Percentiles rank a stretch among this genome's conserved stretches.
Conservation (phyloP, 2,329 filamentous ascomycete species). For the Cryphonectria carpinicola region DNA sequence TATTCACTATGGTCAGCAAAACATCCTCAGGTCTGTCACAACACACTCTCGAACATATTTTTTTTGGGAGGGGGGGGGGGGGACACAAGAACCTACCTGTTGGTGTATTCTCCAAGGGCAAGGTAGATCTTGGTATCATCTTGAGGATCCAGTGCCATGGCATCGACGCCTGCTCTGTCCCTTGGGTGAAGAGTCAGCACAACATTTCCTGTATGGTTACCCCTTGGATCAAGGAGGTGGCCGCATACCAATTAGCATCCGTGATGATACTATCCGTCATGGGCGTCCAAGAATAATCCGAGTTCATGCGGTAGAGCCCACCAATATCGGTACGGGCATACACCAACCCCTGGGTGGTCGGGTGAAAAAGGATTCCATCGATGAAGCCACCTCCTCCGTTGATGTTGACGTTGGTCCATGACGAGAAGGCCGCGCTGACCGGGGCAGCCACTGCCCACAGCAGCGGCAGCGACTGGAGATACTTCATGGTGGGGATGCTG, state of each 20-base stretch:
- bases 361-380: slow-evolving; percentile 61
- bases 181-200: slow-evolving; percentile 34
- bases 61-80: too few relatives aligned
- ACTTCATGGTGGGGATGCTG: slow-evolving; percentile 25
- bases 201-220: too few relatives aligned
- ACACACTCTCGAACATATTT: too few relatives aligned
- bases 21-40: too few relatives aligned
- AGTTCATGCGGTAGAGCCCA: slow-evolving; percentile 58
- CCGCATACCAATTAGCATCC: slow-evolving; percentile 25
- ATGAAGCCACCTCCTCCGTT: slow-evolving; percentile 63
- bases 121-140: slow-evolving; percentile 56
- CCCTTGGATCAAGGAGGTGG: background rate
- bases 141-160: slow-evolving; percentile 58
- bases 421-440: slow-evolving; percentile 34
- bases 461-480: slow-evolving; percentile 29
- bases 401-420: slow-evolving; percentile 43
- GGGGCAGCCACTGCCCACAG: slow-evolving; percentile 34
- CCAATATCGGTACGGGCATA: slow-evolving; percentile 63
- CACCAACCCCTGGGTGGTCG: slow-evolving; percentile 52
- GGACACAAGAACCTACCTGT: slow-evolving; percentile 39
- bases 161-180: slow-evolving; percentile 61
- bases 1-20: too few relatives aligned
- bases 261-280: slow-evolving; percentile 26
- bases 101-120: slow-evolving; percentile 63
- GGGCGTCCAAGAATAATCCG: slow-evolving; percentile 45